These are phyloP conservation scores for Emiliania huxleyi DNA, from an alignment of 78 protist species.

Conservation along the genomic window DNA sequence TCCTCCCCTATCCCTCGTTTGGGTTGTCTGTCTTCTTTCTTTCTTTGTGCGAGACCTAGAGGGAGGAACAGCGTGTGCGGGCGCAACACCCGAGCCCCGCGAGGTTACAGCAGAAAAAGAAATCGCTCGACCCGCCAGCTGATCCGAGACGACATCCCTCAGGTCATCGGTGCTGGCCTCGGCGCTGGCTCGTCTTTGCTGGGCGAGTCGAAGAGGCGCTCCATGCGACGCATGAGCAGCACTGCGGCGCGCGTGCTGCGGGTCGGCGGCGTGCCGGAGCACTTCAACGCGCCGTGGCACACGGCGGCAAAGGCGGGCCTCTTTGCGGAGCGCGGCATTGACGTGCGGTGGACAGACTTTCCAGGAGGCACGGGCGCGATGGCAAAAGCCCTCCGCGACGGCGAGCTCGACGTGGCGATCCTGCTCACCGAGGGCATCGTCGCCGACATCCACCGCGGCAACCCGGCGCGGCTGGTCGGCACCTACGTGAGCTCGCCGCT, in stretches of 20 bases:
- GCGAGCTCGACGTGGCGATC: background rate
- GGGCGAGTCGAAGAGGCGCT: too few species aligned
- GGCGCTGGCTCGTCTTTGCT: too few species aligned
- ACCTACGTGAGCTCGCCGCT: constrained; percentile 2
- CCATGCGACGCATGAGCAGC: too few species aligned
- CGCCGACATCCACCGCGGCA: background rate
- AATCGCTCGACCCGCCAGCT: too few species aligned
- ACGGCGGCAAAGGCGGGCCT: background rate
- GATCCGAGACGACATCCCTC: too few species aligned
- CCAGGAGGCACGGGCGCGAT: background rate
- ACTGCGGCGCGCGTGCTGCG: background rate
- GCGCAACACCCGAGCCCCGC: too few species aligned
- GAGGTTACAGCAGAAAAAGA: too few species aligned
- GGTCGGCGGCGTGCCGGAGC: constrained; percentile 22
- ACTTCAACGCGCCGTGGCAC: background rate
- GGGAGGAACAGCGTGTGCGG: too few species aligned
- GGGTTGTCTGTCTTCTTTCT: too few species aligned
- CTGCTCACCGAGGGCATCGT: constrained; percentile 3
- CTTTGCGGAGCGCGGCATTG: background rate
- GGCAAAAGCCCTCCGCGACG: background rate
- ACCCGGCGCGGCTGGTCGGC: background rate
- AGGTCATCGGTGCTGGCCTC: too few species aligned
- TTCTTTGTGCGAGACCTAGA: too few species aligned
- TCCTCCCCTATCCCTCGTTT: too few species aligned
- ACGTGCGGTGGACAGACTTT: background rate